Evolutionary conservation across 2,329 filamentous ascomycete genomes (phyloP).

Genomic region (Akanthomyces muscarius): DNA sequence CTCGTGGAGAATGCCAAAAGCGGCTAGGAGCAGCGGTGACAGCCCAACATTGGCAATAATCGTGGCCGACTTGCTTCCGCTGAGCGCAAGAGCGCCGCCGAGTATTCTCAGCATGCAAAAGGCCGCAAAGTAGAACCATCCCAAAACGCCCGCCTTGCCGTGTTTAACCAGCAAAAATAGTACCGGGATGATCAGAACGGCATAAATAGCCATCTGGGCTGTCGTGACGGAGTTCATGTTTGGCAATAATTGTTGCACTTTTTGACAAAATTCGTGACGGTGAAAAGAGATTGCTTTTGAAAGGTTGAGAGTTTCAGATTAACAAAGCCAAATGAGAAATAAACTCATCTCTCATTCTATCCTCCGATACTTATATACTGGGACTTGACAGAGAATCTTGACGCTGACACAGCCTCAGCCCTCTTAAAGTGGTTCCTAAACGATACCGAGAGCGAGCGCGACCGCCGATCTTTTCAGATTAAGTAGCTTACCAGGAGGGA

Average conservation of each 20-base stretch:
- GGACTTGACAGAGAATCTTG: background rate
- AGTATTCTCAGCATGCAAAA: constrained; percentile 37
- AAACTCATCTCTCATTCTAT: background rate
- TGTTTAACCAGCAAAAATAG: constrained; percentile 33
- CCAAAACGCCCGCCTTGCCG: constrained; percentile 31
- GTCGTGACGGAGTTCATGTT: constrained; percentile 22
- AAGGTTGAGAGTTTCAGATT: background rate
- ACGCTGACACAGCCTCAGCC: background rate
- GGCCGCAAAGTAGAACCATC: constrained; percentile 35
- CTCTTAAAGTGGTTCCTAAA: constrained; percentile 12
- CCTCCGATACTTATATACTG: background rate
- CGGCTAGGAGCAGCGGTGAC: constrained; percentile 33
- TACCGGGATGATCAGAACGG: constrained; percentile 28
- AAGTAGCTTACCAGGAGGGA: background rate
- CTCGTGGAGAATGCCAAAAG: constrained; percentile 34
- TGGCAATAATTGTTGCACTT: background rate
- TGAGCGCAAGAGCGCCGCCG: constrained; percentile 29
- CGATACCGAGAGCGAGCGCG: constrained; percentile 19
- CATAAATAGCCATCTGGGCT: constrained; percentile 34
- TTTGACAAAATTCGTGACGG: background rate
- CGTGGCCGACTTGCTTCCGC: constrained; percentile 26
- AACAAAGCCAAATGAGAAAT: background rate
- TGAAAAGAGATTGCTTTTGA: no score
- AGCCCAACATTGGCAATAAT: constrained; percentile 37
- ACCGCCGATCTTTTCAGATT: background rate